These are phyloP conservation scores for Erodium maritimum DNA, from an alignment of 345 rosid species.

Conservation along the genomic window DNA sequence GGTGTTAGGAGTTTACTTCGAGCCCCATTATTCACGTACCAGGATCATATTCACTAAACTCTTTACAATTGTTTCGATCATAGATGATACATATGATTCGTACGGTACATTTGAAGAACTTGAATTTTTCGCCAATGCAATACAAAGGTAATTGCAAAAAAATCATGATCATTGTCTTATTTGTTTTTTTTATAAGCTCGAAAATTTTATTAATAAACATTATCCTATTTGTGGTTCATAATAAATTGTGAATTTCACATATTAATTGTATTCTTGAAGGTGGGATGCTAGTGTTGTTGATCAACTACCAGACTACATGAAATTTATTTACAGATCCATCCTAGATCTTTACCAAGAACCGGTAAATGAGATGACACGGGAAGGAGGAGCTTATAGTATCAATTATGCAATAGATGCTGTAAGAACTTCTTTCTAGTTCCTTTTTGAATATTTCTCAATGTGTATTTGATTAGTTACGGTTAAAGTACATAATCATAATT, in stretches of 20 bases:
- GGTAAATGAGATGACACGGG: neutral
- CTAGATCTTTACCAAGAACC: neutral
- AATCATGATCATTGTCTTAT: no score
- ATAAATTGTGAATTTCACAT: no score
- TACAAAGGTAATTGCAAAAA: neutral
- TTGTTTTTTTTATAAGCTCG: no score
- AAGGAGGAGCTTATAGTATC: neutral
- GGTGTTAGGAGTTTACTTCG: conserved; percentile 4
- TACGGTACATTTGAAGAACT: neutral
- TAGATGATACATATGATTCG: conserved; percentile 2
- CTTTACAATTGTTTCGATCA: neutral
- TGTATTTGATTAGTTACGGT: no score
- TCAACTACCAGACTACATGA: neutral
- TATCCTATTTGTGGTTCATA: no score
- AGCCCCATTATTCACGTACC: conserved; percentile 9
- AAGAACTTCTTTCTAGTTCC: neutral
- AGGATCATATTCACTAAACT: neutral
- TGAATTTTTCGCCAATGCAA: neutral
- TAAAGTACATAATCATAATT: no score
- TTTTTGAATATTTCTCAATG: neutral
- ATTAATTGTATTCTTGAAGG: neutral
- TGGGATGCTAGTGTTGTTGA: neutral
- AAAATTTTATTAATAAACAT: no score
- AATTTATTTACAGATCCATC: neutral
- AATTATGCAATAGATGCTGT: neutral